Evolutionary conservation across 2,329 filamentous ascomycete species (phyloP).

Genomic region (Cladophialophora bantiana): DNA sequence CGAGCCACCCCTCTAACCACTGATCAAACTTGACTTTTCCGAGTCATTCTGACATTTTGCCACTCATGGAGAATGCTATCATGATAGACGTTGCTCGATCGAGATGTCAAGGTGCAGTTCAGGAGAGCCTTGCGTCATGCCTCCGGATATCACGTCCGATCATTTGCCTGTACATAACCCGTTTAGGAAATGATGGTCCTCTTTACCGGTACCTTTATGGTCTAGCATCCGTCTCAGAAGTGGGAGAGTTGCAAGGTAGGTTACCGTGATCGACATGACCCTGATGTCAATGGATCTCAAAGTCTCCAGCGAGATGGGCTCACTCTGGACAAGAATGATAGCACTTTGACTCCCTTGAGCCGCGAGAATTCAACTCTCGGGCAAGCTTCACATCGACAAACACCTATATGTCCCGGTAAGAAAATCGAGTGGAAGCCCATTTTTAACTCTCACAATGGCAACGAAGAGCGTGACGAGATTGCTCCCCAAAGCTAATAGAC

Average conservation of each 20-base stretch:
- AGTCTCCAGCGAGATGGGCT: background rate
- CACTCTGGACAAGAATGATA: background rate
- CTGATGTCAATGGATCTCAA: background rate
- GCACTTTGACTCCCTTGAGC: background rate
- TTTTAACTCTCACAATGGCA: constrained; percentile 19
- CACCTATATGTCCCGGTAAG: background rate
- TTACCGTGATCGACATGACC: background rate
- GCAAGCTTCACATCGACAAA: background rate
- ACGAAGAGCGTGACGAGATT: constrained; percentile 15
- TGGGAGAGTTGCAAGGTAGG: background rate
- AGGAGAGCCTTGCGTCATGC: constrained; percentile 1
- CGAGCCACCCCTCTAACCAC: background rate
- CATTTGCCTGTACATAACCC: background rate
- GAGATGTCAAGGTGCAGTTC: background rate
- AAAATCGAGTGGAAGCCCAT: background rate
- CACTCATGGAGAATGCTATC: background rate
- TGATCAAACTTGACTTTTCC: background rate
- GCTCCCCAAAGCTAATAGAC: constrained; percentile 22
- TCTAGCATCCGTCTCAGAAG: background rate
- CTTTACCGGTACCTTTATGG: background rate
- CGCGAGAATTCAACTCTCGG: background rate
- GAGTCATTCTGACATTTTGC: background rate
- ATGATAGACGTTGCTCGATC: background rate
- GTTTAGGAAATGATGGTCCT: background rate
- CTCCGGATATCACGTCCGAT: background rate